phyloP scores from a whole-genome alignment of 129 eudicot species.

The Flaveria sonorensis region DNA sequence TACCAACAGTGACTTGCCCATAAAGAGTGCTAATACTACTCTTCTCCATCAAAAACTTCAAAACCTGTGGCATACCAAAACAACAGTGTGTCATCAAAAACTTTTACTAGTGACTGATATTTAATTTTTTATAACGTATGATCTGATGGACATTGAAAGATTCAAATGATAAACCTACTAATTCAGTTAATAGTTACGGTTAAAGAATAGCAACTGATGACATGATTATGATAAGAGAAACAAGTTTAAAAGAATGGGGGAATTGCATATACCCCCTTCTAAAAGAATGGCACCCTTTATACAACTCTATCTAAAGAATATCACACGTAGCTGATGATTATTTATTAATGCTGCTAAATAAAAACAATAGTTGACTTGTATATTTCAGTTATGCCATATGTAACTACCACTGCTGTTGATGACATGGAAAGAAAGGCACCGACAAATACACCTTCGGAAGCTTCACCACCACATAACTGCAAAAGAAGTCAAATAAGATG shows the following conservation, averaged over 20 bases:
- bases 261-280: too few relatives aligned
- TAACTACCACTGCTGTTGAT: constrained; percentile 89
- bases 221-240: neutral
- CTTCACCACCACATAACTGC: constrained; percentile 86
- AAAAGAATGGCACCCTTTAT: neutral
- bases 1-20: constrained; percentile 91
- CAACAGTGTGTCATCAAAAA: constrained; percentile 27
- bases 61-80: constrained; percentile 48
- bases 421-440: constrained; percentile 95
- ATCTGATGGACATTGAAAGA: neutral
- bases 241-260: neutral
- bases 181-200: neutral
- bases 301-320: neutral
- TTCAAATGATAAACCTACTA: neutral
- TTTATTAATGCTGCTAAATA: neutral
- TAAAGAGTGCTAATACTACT: constrained; percentile 70
- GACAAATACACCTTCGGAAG: constrained; percentile 89
- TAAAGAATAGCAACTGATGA: neutral
- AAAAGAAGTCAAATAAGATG: constrained; percentile 19
- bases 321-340: neutral
- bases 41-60: constrained; percentile 86
- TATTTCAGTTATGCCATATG: constrained; percentile 3
- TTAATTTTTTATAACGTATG: neutral
- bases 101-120: neutral
- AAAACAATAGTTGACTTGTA: constrained; percentile 3